These are phyloP conservation scores for Leccinellum rugosiceps DNA, from an alignment of 768 basidiomycete species.

Conservation along the genomic window DNA sequence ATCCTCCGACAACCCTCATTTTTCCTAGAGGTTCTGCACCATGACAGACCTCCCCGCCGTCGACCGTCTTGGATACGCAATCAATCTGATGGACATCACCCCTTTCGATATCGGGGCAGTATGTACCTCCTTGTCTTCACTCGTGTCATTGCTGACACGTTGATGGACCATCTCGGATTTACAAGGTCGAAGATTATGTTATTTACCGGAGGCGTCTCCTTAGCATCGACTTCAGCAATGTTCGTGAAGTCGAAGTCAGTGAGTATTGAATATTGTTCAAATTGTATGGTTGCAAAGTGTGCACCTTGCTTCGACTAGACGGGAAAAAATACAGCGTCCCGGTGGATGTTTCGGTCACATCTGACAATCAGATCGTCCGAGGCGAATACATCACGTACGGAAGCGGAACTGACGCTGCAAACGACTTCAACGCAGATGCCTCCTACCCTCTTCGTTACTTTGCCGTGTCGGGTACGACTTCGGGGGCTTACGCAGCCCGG, in stretches of 20 bases:
- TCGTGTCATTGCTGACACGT: background rate
- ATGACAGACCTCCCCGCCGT: slow-evolving; percentile 1
- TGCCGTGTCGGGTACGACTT: slow-evolving; percentile 1
- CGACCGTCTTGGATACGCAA: slow-evolving; percentile 6
- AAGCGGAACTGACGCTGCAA: background rate
- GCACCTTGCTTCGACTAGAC: background rate
- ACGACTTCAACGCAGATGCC: background rate
- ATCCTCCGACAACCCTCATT: background rate
- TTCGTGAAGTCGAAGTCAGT: background rate
- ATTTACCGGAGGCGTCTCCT: background rate
- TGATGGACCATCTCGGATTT: background rate
- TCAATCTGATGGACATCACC: slow-evolving; percentile 1
- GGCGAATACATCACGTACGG: slow-evolving; percentile 3
- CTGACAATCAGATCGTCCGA: background rate
- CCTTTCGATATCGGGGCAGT: slow-evolving; percentile 6
- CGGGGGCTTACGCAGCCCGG: background rate
- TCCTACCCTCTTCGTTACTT: slow-evolving; percentile 2
- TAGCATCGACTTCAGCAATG: background rate
- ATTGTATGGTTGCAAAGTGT: background rate
- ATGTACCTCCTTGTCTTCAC: background rate
- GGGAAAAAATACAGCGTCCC: background rate
- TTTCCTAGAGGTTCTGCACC: background rate
- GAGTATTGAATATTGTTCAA: background rate
- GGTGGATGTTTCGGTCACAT: background rate
- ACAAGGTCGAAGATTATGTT: background rate